A percentile compares a stretch with the other conserved stretches of the same genome.
phyloP scores from a whole-genome alignment of 208 protist genomes.

The Spongospora subterranea region DNA sequence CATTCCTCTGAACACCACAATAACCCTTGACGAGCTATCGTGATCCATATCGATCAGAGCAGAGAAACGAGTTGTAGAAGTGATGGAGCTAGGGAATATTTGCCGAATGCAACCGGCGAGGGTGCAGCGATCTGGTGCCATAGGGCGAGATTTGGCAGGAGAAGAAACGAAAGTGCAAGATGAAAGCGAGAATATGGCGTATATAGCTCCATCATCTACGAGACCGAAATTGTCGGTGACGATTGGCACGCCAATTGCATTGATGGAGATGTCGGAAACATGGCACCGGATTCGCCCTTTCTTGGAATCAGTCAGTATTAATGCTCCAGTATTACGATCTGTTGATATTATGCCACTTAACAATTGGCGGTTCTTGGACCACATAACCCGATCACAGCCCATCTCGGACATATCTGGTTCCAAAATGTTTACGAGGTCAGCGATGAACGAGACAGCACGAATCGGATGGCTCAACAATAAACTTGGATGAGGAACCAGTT shows the following conservation, averaged over 20 bases:
- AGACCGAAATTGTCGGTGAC: not conserved
- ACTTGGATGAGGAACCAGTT: conserved; percentile 2
- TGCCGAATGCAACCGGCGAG: not conserved
- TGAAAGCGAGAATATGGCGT: not conserved
- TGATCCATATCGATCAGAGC: not conserved
- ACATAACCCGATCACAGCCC: not conserved
- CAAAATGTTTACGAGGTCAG: not conserved
- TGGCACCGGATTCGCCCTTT: not conserved
- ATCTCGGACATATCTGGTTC: not conserved
- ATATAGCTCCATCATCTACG: not conserved
- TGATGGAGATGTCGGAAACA: not conserved
- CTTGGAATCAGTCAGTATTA: not conserved
- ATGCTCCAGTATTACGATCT: not conserved
- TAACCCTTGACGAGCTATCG: not conserved
- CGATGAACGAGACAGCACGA: not conserved
- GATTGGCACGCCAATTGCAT: not conserved
- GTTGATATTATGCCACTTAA: not conserved
- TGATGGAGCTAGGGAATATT: not conserved
- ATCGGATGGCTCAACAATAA: not conserved
- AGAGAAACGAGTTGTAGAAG: not conserved
- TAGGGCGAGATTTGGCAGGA: not conserved
- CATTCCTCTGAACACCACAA: not conserved
- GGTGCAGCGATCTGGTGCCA: not conserved
- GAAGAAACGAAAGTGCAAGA: not conserved
- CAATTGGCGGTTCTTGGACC: not conserved